phyloP scores from a whole-genome alignment of 75 land plant genomes.

The Isoetes taiwanensis region DNA sequence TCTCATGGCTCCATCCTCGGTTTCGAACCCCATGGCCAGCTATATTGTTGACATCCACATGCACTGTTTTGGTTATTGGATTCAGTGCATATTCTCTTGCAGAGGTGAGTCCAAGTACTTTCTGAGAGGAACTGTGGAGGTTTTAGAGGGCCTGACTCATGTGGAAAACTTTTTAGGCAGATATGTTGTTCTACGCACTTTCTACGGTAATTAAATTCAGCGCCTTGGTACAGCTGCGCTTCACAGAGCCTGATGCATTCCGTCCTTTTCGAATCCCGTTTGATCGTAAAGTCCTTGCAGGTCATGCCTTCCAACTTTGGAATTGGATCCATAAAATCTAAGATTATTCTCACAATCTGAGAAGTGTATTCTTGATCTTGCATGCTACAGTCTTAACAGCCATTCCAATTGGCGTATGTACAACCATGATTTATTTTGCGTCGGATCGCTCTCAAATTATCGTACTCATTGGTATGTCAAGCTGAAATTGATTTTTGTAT shows the following conservation, averaged over 20 bases:
- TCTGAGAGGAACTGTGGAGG: too few relatives aligned
- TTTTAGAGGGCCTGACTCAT: too few relatives aligned
- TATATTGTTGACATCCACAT: conserved; percentile 15
- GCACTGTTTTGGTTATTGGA: conserved; percentile 13
- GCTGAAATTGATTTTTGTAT: neutral
- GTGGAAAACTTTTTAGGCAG: conserved; percentile 19
- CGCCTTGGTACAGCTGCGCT: conserved; percentile 25
- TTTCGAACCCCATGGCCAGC: conserved; percentile 19
- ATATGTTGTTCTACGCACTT: conserved; percentile 29
- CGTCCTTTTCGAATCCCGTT: conserved; percentile 26
- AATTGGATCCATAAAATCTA: neutral
- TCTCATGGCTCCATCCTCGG: conserved; percentile 14
- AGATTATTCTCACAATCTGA: neutral
- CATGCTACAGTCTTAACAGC: conserved; percentile 2
- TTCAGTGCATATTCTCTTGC: conserved; percentile 20
- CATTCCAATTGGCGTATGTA: conserved; percentile 18
- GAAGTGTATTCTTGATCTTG: neutral
- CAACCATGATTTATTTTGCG: conserved; percentile 14
- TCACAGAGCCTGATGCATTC: conserved; percentile 27
- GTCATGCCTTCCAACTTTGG: neutral
- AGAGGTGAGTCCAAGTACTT: conserved; percentile 18
- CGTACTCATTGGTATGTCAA: conserved; percentile 17
- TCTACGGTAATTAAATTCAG: conserved; percentile 28
- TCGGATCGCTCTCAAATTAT: conserved; percentile 22
- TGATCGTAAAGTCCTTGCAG: conserved; percentile 6